These are phyloP conservation scores for Bretschneidera sinensis DNA, from an alignment of 345 rosid genomes.

Conservation along the genomic window DNA sequence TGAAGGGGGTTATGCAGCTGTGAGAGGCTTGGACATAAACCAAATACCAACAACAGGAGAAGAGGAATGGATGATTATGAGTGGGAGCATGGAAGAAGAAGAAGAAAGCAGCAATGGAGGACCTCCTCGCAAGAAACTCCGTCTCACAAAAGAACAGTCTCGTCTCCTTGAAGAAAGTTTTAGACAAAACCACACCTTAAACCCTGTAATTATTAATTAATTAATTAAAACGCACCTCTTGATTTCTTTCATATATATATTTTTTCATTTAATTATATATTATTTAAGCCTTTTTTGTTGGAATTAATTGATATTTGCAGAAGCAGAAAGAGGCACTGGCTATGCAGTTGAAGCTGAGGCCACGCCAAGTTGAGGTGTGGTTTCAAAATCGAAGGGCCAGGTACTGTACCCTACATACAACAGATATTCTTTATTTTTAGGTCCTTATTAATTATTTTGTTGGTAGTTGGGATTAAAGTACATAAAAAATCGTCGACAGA, in stretches of 20 bases:
- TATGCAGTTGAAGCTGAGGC: slow-evolving; percentile 67
- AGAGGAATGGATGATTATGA: slow-evolving; percentile 17
- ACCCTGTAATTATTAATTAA: slow-evolving; percentile 58
- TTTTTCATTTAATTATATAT: not conserved
- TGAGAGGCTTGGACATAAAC: slow-evolving; percentile 70
- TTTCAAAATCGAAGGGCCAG: slow-evolving; percentile 99
- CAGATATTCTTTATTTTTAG: no score
- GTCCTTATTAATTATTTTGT: slow-evolving; percentile 6
- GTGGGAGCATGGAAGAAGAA: no score
- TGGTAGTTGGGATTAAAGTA: slow-evolving; percentile 22
- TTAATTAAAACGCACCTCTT: not conserved
- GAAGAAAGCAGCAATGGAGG: slow-evolving; percentile 44
- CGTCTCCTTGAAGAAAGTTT: slow-evolving; percentile 96
- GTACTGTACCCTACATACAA: slow-evolving; percentile 37
- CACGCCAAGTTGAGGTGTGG: slow-evolving; percentile 98
- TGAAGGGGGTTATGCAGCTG: slow-evolving; percentile 17
- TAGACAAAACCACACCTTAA: slow-evolving; percentile 80
- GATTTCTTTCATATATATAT: not conserved
- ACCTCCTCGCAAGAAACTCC: slow-evolving; percentile 87
- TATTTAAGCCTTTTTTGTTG: slow-evolving; percentile 1
- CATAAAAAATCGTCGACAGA: slow-evolving; percentile 17
- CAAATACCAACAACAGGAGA: slow-evolving; percentile 46
- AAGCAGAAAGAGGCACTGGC: slow-evolving; percentile 93
- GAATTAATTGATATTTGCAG: slow-evolving; percentile 34
- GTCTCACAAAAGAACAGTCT: slow-evolving; percentile 86